Evolutionary conservation across 2,329 filamentous ascomycete genomes (phyloP).

Genomic region (Ciborinia camelliae): DNA sequence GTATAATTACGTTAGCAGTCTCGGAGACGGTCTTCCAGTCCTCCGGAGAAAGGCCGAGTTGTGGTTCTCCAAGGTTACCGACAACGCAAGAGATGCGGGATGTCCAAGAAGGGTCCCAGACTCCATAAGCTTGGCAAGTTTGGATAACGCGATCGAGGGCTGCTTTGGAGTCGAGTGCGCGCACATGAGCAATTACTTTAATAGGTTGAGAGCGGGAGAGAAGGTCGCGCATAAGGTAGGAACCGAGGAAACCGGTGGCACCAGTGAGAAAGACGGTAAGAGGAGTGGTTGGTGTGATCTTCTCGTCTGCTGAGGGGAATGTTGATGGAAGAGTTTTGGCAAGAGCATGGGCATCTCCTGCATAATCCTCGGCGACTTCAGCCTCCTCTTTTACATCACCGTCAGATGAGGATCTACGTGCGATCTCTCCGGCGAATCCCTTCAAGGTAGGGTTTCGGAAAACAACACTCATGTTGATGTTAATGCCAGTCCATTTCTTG

Average conservation of each 20-base stretch:
- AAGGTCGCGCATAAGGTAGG: slow-evolving; percentile 74
- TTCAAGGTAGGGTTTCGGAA: slow-evolving; percentile 63
- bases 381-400: slow-evolving; percentile 37
- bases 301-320: slow-evolving; percentile 39
- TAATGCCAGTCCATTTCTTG: slow-evolving; percentile 56
- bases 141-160: slow-evolving; percentile 63
- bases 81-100: slow-evolving; percentile 62
- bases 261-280: slow-evolving; percentile 78
- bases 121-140: slow-evolving; percentile 70
- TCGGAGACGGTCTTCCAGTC: slow-evolving; percentile 64
- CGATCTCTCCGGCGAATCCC: slow-evolving; percentile 51
- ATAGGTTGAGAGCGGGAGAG: slow-evolving; percentile 56
- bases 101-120: slow-evolving; percentile 72
- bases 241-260: slow-evolving; percentile 84
- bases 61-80: slow-evolving; percentile 70
- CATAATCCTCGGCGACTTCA: slow-evolving; percentile 48
- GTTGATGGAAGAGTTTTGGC: slow-evolving; percentile 41
- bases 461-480: slow-evolving; percentile 68
- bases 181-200: slow-evolving; percentile 72
- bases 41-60: slow-evolving; percentile 66
- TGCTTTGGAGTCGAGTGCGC: slow-evolving; percentile 58
- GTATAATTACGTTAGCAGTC: slow-evolving; percentile 68
- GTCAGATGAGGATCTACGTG: slow-evolving; percentile 40
- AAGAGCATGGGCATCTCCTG: slow-evolving; percentile 42
- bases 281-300: slow-evolving; percentile 36